Percentiles rank a stretch among this genome's conserved stretches.
Evolutionary conservation across 2,329 filamentous ascomycete genomes (phyloP).

Genomic region (Calonectria pauciramosa): DNA sequence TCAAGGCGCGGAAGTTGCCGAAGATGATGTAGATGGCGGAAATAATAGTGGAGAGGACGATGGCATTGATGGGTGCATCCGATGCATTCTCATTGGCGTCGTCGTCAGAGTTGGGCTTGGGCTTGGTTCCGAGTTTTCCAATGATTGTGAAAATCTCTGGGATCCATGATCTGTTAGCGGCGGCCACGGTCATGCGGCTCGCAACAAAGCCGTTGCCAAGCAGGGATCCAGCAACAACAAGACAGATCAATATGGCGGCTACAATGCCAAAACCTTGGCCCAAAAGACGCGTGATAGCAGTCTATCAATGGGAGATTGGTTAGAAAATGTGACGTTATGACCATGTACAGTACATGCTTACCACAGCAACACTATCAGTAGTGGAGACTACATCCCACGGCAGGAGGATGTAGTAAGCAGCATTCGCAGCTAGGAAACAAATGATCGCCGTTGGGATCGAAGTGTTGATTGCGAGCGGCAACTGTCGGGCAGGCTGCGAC

Average conservation of each 20-base stretch:
- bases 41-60: slow-evolving; percentile 63
- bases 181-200: slow-evolving; percentile 72
- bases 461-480: slow-evolving; percentile 73
- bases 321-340: not conserved
- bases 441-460: slow-evolving; percentile 71
- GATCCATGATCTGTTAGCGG: slow-evolving; percentile 66
- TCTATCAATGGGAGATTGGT: slow-evolving; percentile 50
- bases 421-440: slow-evolving; percentile 72
- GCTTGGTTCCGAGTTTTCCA: slow-evolving; percentile 55
- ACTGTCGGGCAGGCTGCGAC: slow-evolving; percentile 62
- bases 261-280: slow-evolving; percentile 66
- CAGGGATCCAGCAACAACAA: slow-evolving; percentile 73
- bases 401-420: slow-evolving; percentile 73
- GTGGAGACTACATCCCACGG: slow-evolving; percentile 71
- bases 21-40: slow-evolving; percentile 71
- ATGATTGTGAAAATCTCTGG: slow-evolving; percentile 60
- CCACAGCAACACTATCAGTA: slow-evolving; percentile 74
- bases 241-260: slow-evolving; percentile 69
- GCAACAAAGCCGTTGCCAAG: slow-evolving; percentile 75
- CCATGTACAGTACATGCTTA: slow-evolving; percentile 49
- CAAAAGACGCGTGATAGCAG: slow-evolving; percentile 67
- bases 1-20: slow-evolving; percentile 71
- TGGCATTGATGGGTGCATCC: slow-evolving; percentile 68
- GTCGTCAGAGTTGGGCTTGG: not conserved
- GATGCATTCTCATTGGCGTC: slow-evolving; percentile 44